Evolutionary conservation across 352 stramenopile species (phyloP), one percentile per base, ranked within the genome.

Genomic region (Phytophthora palmivora): DNA sequence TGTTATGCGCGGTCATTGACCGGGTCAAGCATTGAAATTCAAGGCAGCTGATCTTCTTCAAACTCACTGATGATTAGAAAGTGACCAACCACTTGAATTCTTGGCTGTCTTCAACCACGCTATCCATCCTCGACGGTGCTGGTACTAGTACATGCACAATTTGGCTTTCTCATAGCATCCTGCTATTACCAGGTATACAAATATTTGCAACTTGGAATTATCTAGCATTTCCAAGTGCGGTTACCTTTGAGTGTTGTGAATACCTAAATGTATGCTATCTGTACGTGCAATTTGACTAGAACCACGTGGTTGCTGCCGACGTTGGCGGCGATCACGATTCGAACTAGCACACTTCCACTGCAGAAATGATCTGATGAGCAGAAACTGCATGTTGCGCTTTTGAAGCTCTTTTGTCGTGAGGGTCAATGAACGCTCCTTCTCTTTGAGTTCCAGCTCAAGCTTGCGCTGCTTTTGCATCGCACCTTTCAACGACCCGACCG

Each of bases 351-450:
- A 67, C 44, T 78, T 82, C 76, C 76, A 84, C 39, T 62, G 73
- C 39, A 82, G 38, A 43, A 84, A 84, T 6, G 67, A 66, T 39
- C 67, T 67, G n/a, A 80, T 36, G 2, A 79, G 28, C 11, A 76
- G 39, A 36, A 82, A 78, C 48, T 82, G 76, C 34, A 70, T 21
- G 57, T 67, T 69, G 44, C 72, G 42, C 19, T 54, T 56, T 34
- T 54, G n/a, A 44, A 72, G 45, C 58, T 71, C 43, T 41, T 58
- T 50, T 21, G 42, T 64, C 12, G 63, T 63, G 46, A 48, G 26
- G 16, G 32, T 57, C 28, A 76, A 39, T 12, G 68, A 60, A 3
- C 44, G 48, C 6, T 67, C 56, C 15, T 71, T 72, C 3, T 76
- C 52, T 21, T 67, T 72, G 4, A 85, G 47, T 8, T 60, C 49